phyloP scores from a whole-genome alignment of 129 eudicot species.

The Ambrosia trifida region DNA sequence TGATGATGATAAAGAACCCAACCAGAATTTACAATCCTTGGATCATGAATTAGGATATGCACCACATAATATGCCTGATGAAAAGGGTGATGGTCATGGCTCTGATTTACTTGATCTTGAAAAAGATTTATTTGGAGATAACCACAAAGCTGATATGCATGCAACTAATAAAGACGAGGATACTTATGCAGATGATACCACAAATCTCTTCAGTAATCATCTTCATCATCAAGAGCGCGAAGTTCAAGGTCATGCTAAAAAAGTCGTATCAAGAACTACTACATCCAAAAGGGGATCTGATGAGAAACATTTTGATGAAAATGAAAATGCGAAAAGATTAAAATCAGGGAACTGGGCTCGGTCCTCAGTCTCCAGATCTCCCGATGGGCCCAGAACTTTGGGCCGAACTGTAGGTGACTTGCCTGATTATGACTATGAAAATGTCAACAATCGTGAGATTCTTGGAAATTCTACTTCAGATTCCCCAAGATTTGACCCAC shows the following conservation, averaged over 20 bases:
- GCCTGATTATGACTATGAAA: constrained; percentile 43
- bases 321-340: constrained; percentile 44
- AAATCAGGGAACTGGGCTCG: constrained; percentile 47
- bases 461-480: constrained; percentile 44
- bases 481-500: constrained; percentile 48
- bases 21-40: constrained; percentile 32
- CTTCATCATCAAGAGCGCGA: constrained; percentile 39
- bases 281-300: constrained; percentile 57
- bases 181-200: constrained; percentile 41
- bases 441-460: constrained; percentile 33
- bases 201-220: constrained; percentile 30
- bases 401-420: constrained; percentile 39
- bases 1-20: constrained; percentile 82
- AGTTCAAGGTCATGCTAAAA: constrained; percentile 10
- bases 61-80: constrained; percentile 39
- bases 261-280: constrained; percentile 30
- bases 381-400: constrained; percentile 34
- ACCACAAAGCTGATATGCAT: constrained; percentile 42
- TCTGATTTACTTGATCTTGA: constrained; percentile 59
- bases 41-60: constrained; percentile 42
- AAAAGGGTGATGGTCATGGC: constrained; percentile 49
- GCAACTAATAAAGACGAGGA: constrained; percentile 46
- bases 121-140: constrained; percentile 50
- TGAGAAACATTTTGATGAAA: constrained; percentile 48
- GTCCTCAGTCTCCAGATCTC: constrained; percentile 1